A percentile compares a stretch with the other conserved stretches of the same genome.
Conservation (phyloP, 352 stramenopile species). For the Peronospora belbahrii region DNA sequence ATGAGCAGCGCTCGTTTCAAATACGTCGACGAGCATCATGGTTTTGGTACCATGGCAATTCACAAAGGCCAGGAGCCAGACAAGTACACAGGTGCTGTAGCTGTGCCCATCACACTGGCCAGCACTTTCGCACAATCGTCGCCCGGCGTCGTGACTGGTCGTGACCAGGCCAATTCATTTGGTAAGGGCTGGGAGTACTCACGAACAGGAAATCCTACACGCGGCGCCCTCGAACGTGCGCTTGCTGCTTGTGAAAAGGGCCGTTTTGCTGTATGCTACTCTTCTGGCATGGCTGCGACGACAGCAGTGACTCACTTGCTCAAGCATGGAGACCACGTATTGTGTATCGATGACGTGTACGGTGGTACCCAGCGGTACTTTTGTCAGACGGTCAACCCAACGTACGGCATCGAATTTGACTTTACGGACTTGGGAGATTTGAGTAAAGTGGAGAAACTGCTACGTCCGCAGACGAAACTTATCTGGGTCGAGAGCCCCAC, state of each 20-base stretch:
- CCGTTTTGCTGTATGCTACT: constrained; percentile 83
- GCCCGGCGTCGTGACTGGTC: constrained; percentile 65
- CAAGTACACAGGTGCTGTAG: constrained; percentile 69
- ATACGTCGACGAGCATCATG: constrained; percentile 71
- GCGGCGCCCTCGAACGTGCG: constrained; percentile 89
- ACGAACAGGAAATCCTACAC: constrained; percentile 94
- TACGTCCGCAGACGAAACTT: constrained; percentile 88
- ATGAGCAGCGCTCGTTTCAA: constrained; percentile 48
- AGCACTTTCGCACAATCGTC: constrained; percentile 87
- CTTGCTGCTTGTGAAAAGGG: constrained; percentile 89
- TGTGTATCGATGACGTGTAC: constrained; percentile 94
- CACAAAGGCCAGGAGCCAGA: constrained; percentile 76
- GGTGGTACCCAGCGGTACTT: constrained; percentile 93
- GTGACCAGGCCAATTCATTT: constrained; percentile 80
- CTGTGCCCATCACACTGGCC: constrained; percentile 87
- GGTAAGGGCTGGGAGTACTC: constrained; percentile 95
- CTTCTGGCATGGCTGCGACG: constrained; percentile 88
- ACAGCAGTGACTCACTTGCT: constrained; percentile 84
- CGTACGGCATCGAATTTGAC: constrained; percentile 89
- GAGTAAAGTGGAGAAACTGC: constrained; percentile 62
- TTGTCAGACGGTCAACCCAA: constrained; percentile 84
- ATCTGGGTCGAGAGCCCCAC: constrained; percentile 91
- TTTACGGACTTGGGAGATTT: constrained; percentile 92
- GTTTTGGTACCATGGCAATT: constrained; percentile 79
- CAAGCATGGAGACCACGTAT: constrained; percentile 89